Evolutionary conservation across 2,329 filamentous ascomycete species (phyloP).

Genomic region (Paracoccidioides brasiliensis): DNA sequence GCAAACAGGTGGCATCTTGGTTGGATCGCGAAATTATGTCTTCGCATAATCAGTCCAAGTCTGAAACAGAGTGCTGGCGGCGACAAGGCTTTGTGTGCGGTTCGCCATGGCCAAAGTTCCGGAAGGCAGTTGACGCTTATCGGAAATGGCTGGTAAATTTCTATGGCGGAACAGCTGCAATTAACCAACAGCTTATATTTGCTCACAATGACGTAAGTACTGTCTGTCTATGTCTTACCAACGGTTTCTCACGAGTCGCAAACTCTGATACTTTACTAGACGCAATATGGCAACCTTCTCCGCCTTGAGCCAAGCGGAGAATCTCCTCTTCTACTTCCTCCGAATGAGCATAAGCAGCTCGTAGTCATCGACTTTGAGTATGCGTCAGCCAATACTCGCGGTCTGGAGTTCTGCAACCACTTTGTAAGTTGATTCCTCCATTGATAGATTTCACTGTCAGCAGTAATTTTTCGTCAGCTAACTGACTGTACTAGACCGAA

Average conservation of each 20-base stretch:
- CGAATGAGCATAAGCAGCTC: conserved; percentile 90
- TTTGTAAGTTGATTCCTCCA: conserved; percentile 45
- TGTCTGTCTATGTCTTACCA: not conserved
- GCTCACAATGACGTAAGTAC: conserved; percentile 85
- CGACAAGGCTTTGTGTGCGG: conserved; percentile 66
- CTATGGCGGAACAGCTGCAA: conserved; percentile 53
- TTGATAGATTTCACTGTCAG: not conserved
- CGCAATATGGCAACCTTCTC: conserved; percentile 96
- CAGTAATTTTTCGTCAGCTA: not conserved
- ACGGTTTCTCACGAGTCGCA: conserved; percentile 1
- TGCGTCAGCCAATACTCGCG: conserved; percentile 72
- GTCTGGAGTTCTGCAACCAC: conserved; percentile 91
- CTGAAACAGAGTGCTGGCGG: conserved; percentile 47
- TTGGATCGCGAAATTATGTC: conserved; percentile 46
- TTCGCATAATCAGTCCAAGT: conserved; percentile 31
- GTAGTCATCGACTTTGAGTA: conserved; percentile 99
- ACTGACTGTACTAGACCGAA: conserved; percentile 45
- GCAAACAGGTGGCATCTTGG: conserved; percentile 40
- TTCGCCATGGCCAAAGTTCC: conserved; percentile 68
- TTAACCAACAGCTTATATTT: conserved; percentile 72
- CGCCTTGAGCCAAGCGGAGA: conserved; percentile 56
- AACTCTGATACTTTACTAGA: conserved; percentile 39
- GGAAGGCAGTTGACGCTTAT: conserved; percentile 61
- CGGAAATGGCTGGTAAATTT: conserved; percentile 57
- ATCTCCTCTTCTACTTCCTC: conserved; percentile 74